A percentile compares a stretch with the other conserved stretches of the same genome.
Conservation (phyloP, 129 eudicot species). For the Tagetes erecta region DNA sequence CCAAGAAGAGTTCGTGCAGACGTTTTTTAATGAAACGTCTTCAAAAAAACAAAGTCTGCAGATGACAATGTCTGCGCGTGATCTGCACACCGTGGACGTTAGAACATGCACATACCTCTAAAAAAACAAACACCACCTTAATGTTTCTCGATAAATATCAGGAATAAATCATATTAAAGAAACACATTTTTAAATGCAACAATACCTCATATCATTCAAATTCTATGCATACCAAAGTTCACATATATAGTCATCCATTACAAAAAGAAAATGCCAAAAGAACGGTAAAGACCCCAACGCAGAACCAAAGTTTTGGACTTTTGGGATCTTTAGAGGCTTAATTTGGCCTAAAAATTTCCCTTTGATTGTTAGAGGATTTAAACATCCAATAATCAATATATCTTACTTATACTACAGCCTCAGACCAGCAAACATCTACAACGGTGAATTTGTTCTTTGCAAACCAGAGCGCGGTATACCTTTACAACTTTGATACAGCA, state of each 20-base stretch:
- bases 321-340: constrained; percentile 1
- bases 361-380: background rate
- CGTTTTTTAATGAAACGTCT: no score
- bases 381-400: background rate
- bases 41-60: no score
- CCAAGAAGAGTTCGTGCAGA: no score
- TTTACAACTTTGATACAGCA: constrained; percentile 59
- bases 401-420: background rate
- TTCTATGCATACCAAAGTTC: background rate
- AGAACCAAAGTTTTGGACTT: constrained; percentile 6
- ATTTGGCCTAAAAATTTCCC: background rate
- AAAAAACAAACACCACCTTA: no score
- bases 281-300: background rate
- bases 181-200: background rate
- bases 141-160: no score
- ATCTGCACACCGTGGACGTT: no score
- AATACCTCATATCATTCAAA: background rate
- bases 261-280: constrained; percentile 6
- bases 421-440: background rate
- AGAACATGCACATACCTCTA: no score
- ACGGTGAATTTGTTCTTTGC: background rate
- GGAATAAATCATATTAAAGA: background rate
- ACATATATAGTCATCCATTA: background rate
- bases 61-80: no score
- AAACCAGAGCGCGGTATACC: background rate